These are phyloP conservation scores for Acer yangbiense DNA, from an alignment of 345 rosid species.

Conservation along the genomic window DNA sequence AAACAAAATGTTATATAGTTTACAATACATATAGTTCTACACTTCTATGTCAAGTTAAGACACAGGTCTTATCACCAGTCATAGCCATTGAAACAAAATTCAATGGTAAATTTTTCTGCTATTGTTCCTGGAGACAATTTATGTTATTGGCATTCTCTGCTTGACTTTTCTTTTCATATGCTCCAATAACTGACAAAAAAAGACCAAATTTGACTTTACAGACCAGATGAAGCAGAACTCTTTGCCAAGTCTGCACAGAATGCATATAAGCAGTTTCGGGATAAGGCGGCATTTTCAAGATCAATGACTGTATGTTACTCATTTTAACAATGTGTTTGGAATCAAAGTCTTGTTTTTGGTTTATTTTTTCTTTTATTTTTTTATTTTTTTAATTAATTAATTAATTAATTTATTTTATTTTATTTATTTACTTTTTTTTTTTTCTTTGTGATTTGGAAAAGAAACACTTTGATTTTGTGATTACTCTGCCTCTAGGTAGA, in stretches of 20 bases:
- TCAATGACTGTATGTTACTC: conserved; percentile 69
- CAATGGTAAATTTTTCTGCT: neutral
- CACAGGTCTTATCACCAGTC: neutral
- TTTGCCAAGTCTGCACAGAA: conserved; percentile 83
- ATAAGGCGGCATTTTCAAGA: conserved; percentile 90
- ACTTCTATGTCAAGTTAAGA: neutral
- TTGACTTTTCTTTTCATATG: conserved; percentile 3
- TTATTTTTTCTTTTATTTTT: neutral
- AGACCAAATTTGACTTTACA: conserved; percentile 33
- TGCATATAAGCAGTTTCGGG: conserved; percentile 76
- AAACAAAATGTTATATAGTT: conserved; percentile 8
- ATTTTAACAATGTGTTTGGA: conserved; percentile 7
- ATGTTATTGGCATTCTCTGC: conserved; percentile 1
- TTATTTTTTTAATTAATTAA: too few species aligned
- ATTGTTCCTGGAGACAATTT: neutral
- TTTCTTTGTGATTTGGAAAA: neutral
- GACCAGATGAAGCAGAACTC: conserved; percentile 91
- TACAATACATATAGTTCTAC: neutral
- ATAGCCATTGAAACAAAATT: neutral
- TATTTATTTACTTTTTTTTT: too few species aligned
- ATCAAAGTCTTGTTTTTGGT: neutral
- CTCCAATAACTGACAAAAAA: conserved; percentile 6
- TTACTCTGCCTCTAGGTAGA: conserved; percentile 49
- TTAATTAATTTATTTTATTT: too few species aligned
- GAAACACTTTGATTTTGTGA: neutral